These are phyloP conservation scores for Cicer judaicum DNA, from an alignment of 306 rosid species.

Conservation along the genomic window DNA sequence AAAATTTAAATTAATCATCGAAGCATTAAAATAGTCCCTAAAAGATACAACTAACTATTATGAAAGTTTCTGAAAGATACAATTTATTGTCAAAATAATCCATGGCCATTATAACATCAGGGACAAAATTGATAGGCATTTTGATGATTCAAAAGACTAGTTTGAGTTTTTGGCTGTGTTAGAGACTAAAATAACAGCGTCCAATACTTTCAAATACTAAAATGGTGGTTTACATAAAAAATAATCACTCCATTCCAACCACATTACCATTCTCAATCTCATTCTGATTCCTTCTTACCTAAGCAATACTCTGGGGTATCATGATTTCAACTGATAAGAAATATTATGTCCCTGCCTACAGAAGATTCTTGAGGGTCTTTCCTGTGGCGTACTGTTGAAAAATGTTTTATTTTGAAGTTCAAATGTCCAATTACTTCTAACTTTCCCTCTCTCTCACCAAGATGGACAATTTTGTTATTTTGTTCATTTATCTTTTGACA, in stretches of 20 bases:
- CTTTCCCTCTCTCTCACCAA: neutral
- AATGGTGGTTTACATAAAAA: neutral
- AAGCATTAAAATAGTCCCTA: too few species aligned
- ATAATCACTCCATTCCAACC: neutral
- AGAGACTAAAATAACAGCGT: too few species aligned
- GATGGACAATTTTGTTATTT: neutral
- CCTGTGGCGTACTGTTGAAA: neutral
- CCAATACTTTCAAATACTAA: too few species aligned
- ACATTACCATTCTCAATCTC: slow-evolving; percentile 5
- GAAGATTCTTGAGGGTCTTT: slow-evolving; percentile 25
- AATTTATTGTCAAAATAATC: too few species aligned
- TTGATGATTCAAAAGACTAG: too few species aligned
- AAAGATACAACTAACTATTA: too few species aligned
- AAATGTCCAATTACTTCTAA: neutral
- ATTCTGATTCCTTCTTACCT: slow-evolving; percentile 13
- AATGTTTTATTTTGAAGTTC: slow-evolving; percentile 30
- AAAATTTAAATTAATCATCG: too few species aligned
- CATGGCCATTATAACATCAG: too few species aligned
- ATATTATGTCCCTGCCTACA: slow-evolving; percentile 7
- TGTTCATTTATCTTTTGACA: slow-evolving; percentile 14
- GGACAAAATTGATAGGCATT: too few species aligned
- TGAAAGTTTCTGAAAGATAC: too few species aligned
- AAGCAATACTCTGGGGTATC: slow-evolving; percentile 3
- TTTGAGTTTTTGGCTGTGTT: too few species aligned
- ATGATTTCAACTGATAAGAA: slow-evolving; percentile 31